Conservation (phyloP, 495 filamentous ascomycete species). For the Xylaria grammica region DNA sequence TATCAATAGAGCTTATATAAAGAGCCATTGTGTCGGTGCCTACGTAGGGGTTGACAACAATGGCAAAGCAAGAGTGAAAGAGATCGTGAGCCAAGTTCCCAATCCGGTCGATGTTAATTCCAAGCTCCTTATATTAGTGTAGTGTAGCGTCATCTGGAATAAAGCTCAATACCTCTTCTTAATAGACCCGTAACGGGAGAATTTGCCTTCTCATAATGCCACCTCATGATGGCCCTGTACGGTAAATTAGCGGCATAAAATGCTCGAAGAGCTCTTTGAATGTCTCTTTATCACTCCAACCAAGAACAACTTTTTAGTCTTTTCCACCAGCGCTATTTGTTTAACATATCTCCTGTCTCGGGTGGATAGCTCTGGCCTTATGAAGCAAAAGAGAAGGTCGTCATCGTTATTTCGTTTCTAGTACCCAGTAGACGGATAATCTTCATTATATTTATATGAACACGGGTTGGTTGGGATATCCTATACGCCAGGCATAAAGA, state of each 20-base stretch:
- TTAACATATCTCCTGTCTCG: background rate
- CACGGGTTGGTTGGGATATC: too few relatives aligned
- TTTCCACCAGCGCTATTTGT: background rate
- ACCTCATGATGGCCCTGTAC: background rate
- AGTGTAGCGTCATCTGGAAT: background rate
- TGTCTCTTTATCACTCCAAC: slow-evolving; percentile 1
- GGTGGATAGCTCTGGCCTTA: too few relatives aligned
- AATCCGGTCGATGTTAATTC: slow-evolving; percentile 26
- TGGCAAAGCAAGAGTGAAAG: slow-evolving; percentile 35
- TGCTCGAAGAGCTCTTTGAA: background rate
- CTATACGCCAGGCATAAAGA: too few relatives aligned
- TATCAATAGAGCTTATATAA: slow-evolving; percentile 34
- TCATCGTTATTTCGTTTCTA: background rate
- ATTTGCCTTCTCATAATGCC: slow-evolving; percentile 16
- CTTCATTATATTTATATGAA: too few relatives aligned
- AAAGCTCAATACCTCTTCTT: slow-evolving; percentile 12
- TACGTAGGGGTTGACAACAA: slow-evolving; percentile 26
- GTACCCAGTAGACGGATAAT: background rate
- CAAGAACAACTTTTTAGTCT: background rate
- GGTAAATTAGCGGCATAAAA: background rate
- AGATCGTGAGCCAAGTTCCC: slow-evolving; percentile 25
- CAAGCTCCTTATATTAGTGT: background rate
- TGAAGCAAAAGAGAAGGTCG: background rate
- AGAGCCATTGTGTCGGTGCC: slow-evolving; percentile 34
- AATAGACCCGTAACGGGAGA: background rate